Conservation (phyloP, 345 rosid genomes). For the Fremontodendron californicum region DNA sequence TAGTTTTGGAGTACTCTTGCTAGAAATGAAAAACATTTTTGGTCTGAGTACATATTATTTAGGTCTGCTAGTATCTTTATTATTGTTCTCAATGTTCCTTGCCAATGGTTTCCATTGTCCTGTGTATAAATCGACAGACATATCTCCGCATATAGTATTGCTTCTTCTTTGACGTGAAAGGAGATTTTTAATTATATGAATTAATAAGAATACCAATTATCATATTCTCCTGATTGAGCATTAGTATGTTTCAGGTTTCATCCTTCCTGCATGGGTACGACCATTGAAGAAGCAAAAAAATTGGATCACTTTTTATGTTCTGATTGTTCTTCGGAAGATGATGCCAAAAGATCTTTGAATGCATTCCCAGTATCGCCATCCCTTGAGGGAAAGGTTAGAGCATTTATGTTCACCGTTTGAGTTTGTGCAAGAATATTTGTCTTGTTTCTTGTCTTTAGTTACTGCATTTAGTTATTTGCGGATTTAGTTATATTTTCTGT, state of each 20-base stretch:
- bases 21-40: background rate
- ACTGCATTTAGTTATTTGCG: background rate
- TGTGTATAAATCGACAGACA: background rate
- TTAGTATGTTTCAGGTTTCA: slow-evolving; percentile 57
- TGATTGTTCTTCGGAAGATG: slow-evolving; percentile 64
- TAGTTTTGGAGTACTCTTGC: background rate
- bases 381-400: slow-evolving; percentile 55
- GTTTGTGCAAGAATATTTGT: background rate
- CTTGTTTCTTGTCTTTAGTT: background rate
- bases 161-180: background rate
- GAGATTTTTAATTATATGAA: background rate
- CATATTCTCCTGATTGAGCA: slow-evolving; percentile 17
- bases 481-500: background rate
- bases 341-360: slow-evolving; percentile 53
- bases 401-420: background rate
- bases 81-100: background rate
- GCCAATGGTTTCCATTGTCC: background rate
- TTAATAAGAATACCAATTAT: background rate
- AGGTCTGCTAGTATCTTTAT: background rate
- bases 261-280: slow-evolving; percentile 83
- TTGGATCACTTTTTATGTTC: slow-evolving; percentile 74
- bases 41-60: background rate
- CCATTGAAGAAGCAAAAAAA: slow-evolving; percentile 75
- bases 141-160: background rate
- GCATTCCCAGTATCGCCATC: slow-evolving; percentile 46